These are phyloP conservation scores for Pyrrhoderma noxium DNA, from an alignment of 1,284 basidiomycete species.

Conservation along the genomic window DNA sequence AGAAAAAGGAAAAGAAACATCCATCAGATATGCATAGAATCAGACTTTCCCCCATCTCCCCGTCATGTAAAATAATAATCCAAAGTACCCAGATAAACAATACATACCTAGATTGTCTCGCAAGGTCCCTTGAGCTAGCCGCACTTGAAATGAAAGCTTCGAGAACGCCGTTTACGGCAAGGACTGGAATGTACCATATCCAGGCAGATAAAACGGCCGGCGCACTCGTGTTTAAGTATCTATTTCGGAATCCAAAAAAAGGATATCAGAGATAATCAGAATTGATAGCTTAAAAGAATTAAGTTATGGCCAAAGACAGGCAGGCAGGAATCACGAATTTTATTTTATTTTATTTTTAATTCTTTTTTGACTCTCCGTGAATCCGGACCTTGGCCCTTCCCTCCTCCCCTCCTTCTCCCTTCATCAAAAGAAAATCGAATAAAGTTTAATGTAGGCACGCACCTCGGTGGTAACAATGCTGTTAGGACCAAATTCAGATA, in stretches of 20 bases:
- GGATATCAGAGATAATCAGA: not conserved
- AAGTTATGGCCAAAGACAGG: no score
- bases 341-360: not conserved
- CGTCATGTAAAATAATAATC: no score
- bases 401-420: no score
- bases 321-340: no score
- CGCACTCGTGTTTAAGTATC: constrained; percentile 67
- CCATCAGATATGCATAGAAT: no score
- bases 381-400: no score
- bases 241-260: constrained; percentile 1
- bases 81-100: no score
- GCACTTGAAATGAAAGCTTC: constrained; percentile 85
- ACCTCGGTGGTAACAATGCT: constrained; percentile 58
- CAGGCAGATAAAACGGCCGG: constrained; percentile 70
- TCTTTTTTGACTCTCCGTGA: not conserved
- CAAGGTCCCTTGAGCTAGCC: constrained; percentile 57
- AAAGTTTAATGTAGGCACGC: constrained; percentile 1
- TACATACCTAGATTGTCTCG: constrained; percentile 52
- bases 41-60: no score
- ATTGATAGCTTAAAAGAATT: no score
- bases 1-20: no score
- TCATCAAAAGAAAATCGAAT: constrained; percentile 1
- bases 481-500: constrained; percentile 66
- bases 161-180: constrained; percentile 82
- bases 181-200: constrained; percentile 78